Conservation (phyloP, 305 asterid species). For the Fraxinus greggii region DNA sequence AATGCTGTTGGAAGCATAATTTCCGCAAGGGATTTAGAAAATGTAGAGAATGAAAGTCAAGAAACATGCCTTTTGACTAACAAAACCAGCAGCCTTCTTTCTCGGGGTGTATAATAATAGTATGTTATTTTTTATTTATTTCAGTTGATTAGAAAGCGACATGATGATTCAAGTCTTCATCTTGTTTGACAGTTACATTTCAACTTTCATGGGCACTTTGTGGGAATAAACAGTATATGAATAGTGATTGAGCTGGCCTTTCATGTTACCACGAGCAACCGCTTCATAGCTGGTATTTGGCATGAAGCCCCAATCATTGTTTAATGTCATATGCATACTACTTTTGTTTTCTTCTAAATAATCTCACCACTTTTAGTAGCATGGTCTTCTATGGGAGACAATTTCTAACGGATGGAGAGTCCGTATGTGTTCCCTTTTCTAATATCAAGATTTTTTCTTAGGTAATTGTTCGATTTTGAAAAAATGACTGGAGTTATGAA, state of each 20-base stretch:
- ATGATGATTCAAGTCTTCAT: conserved; percentile 12
- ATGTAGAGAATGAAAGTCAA: not conserved
- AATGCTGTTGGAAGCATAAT: not conserved
- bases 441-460: not conserved
- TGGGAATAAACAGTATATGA: not conserved
- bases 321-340: not conserved
- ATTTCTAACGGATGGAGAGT: not conserved
- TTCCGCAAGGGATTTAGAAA: not conserved
- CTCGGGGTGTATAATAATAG: not conserved
- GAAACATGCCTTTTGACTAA: not conserved
- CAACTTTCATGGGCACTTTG: conserved; percentile 11
- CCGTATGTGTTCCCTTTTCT: not conserved
- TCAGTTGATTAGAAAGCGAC: conserved; percentile 12
- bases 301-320: conserved; percentile 17
- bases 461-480: not conserved
- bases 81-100: not conserved
- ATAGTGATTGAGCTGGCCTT: not conserved
- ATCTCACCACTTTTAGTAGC: not conserved
- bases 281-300: conserved; percentile 17
- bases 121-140: not conserved
- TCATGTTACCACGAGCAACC: conserved; percentile 1
- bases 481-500: not conserved
- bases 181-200: conserved; percentile 9
- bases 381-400: not conserved
- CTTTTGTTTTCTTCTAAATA: not conserved